phyloP scores from a whole-genome alignment of 1,139 yeast species.

The Blastobotrys illinoisensis region DNA sequence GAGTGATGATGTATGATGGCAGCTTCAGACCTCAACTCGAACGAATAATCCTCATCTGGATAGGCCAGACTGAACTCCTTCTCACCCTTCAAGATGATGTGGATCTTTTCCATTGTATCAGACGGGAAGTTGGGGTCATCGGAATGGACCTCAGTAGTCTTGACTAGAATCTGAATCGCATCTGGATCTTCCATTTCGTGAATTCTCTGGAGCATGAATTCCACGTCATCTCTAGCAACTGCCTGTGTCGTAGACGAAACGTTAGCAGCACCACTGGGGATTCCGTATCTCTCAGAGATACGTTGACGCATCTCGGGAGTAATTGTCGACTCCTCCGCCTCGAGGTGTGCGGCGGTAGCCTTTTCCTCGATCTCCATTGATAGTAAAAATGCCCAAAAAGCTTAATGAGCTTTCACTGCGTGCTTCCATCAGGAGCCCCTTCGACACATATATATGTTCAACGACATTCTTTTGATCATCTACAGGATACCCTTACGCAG shows the following conservation, averaged over 20 bases:
- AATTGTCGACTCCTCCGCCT: not conserved
- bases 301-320: not conserved
- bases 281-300: not conserved
- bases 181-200: slow-evolving; percentile 37
- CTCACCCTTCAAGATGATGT: slow-evolving; percentile 24
- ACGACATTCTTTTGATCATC: not conserved
- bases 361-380: not conserved
- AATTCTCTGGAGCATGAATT: slow-evolving; percentile 39
- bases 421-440: not conserved
- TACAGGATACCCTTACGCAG: not conserved
- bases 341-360: not conserved
- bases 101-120: slow-evolving; percentile 33
- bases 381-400: not conserved
- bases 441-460: not conserved
- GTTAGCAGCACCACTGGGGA: not conserved
- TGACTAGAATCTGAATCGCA: slow-evolving; percentile 39
- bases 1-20: slow-evolving; percentile 45
- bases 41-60: slow-evolving; percentile 41
- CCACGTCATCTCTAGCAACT: slow-evolving; percentile 10
- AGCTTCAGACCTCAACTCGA: slow-evolving; percentile 27
- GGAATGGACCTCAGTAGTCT: slow-evolving; percentile 38
- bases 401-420: not conserved
- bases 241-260: not conserved
- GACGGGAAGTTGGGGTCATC: slow-evolving; percentile 48
- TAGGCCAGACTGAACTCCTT: slow-evolving; percentile 31